phyloP scores from a whole-genome alignment of 164 flowering plant genomes.

The Chimonanthus praecox region DNA sequence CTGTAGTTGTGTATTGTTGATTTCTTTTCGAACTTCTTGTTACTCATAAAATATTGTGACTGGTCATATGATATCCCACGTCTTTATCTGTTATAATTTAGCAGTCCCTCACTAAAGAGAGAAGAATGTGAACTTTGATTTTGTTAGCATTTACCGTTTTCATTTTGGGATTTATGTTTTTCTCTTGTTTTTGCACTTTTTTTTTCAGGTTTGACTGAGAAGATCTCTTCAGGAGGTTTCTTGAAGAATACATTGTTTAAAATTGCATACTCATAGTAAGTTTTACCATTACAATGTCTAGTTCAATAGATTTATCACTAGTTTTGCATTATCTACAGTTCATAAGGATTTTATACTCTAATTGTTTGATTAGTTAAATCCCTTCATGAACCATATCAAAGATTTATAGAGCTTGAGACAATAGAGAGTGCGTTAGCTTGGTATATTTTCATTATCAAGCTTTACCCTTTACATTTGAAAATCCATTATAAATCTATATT shows the following conservation, averaged over 20 bases:
- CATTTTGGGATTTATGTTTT: not conserved
- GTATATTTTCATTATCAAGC: too few relatives aligned
- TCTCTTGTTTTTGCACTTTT: constrained; percentile 5
- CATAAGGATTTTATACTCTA: not conserved
- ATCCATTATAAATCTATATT: too few relatives aligned
- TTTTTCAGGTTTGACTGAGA: constrained; percentile 70
- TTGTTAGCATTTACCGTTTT: not conserved
- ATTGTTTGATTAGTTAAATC: too few relatives aligned
- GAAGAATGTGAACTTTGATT: not conserved
- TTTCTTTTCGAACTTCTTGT: not conserved
- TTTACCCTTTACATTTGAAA: too few relatives aligned
- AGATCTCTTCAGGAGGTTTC: constrained; percentile 64
- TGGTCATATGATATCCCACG: not conserved
- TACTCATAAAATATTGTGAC: not conserved
- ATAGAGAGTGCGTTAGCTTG: too few relatives aligned
- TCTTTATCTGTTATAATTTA: not conserved
- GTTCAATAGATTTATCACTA: not conserved
- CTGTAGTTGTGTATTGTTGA: not conserved
- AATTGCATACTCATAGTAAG: constrained; percentile 76
- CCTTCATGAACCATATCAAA: too few relatives aligned
- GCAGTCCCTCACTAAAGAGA: not conserved
- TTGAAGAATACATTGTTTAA: constrained; percentile 57
- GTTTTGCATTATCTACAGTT: not conserved
- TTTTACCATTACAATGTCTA: constrained; percentile 6
- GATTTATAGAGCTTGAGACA: too few relatives aligned